Evolutionary conservation across 2,329 filamentous ascomycete genomes (phyloP).

Genomic region (Calycina herbarum): DNA sequence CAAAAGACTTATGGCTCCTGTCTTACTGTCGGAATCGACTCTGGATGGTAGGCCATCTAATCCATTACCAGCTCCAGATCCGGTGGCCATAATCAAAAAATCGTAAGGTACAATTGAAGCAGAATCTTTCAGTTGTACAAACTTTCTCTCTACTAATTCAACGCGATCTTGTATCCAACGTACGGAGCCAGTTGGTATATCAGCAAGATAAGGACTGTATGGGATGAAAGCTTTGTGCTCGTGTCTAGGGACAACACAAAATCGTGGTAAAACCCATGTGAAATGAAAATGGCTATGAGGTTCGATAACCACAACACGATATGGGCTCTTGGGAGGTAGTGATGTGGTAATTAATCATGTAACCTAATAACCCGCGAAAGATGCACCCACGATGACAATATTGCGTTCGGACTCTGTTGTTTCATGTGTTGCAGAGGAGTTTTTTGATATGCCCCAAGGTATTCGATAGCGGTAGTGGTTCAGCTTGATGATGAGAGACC

Average conservation of each 20-base stretch:
- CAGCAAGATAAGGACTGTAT: conserved; percentile 1
- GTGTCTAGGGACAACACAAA: conserved; percentile 9
- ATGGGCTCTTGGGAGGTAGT: conserved; percentile 4
- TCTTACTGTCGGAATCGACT: no score
- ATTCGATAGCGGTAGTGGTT: no score
- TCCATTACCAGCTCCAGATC: no score
- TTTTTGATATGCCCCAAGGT: no score
- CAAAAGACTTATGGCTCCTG: no score
- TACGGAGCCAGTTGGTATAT: neutral
- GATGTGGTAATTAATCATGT: neutral
- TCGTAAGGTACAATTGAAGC: neutral
- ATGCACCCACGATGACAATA: no score
- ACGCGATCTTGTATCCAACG: conserved; percentile 10
- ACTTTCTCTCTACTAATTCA: neutral
- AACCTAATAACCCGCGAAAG: no score
- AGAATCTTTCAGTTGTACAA: neutral
- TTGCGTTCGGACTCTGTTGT: no score
- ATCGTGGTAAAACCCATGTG: conserved; percentile 10
- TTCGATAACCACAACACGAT: conserved; percentile 8
- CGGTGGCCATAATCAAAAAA: neutral
- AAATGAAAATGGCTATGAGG: conserved; percentile 10
- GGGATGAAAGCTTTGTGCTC: conserved; percentile 11
- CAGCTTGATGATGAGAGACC: no score
- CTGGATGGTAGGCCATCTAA: no score
- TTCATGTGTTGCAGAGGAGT: no score